phyloP scores from a whole-genome alignment of 768 basidiomycete species.

The Polyporus arcularius region DNA sequence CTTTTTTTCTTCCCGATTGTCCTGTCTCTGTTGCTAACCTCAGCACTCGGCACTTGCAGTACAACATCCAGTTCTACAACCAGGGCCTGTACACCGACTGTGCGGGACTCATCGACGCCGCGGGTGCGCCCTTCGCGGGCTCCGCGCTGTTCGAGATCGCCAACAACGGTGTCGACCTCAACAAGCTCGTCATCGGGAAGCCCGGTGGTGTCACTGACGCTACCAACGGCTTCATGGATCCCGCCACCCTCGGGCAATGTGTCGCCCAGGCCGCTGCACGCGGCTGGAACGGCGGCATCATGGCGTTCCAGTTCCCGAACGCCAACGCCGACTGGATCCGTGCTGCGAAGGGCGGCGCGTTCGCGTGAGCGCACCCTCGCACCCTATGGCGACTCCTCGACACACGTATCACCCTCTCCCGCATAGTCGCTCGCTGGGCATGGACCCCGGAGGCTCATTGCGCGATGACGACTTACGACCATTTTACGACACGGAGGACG shows the following conservation, averaged over 20 bases:
- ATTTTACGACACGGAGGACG: background rate
- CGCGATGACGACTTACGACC: background rate
- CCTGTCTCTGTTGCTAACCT: background rate
- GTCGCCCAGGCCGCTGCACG: conserved; percentile 34
- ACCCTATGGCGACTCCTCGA: background rate
- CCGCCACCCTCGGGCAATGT: conserved; percentile 31
- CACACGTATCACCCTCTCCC: too few species aligned
- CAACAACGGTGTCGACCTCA: conserved; percentile 50
- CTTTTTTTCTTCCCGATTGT: conserved; percentile 21
- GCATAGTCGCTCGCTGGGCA: too few species aligned
- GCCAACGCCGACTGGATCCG: conserved; percentile 17
- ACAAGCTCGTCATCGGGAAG: conserved; percentile 76
- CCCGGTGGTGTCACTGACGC: conserved; percentile 42
- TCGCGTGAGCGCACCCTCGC: background rate
- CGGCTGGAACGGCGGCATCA: conserved; percentile 33
- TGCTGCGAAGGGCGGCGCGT: conserved; percentile 11
- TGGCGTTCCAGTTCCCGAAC: conserved; percentile 41
- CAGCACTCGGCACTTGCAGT: conserved; percentile 16
- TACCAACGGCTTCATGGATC: conserved; percentile 36
- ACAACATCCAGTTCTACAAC: conserved; percentile 20
- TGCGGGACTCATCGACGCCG: conserved; percentile 36
- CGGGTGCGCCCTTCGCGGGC: conserved; percentile 40
- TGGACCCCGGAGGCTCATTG: background rate
- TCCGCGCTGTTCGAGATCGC: conserved; percentile 49
- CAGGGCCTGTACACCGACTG: conserved; percentile 38